Evolutionary conservation across 495 filamentous ascomycete species (phyloP), one percentile per base, ranked within the genome.

Genomic region (Penicillium waksmanii): DNA sequence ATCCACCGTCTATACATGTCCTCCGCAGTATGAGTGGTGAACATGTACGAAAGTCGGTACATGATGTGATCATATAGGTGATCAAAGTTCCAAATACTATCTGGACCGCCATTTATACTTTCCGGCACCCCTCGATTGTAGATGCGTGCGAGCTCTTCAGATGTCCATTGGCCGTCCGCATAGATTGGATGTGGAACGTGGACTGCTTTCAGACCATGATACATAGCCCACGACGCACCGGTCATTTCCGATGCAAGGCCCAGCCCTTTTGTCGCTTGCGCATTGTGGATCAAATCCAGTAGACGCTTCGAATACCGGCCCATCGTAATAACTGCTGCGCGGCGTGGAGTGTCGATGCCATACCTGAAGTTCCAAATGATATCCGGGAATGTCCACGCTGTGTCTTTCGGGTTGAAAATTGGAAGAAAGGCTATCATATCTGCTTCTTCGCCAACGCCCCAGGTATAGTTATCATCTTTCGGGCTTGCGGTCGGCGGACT

Each of bases 371-470:
- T 71, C 67, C 67, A 73, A 4, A 77, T 69, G 11, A 75, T 77
- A 64, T 88, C 77, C 34, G 77, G 78, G 58, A 84, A 82, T 21
- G 84, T 76, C 86, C 87, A 91, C n/a, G 69, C 67, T 27, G 87
- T 89, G 62, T 82, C 78, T 53, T 81, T 77, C 3, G 85, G 83
- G 64, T 90, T 84, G 73, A 89, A 88, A 23, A 91, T 87, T 6
- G 90, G 89, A 0, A 85, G 79, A 35, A 90, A 77, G 3, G 85
- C 86, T 60, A 92, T 89, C 57, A 89, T 74, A 66, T 93, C 90
- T 19, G 90, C 90, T 52, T 90, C 87, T 72, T 92, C 89, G 51
- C 82, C 87, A 15, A 90, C 83, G 23, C 90, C 90, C 89, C 89
- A 92, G 52, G 77, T 63, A 68, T 87, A 90, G 36, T 84, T 66